Evolutionary conservation across 2,329 filamentous ascomycete genomes (phyloP).

Genomic region (Fusarium goolgardi): DNA sequence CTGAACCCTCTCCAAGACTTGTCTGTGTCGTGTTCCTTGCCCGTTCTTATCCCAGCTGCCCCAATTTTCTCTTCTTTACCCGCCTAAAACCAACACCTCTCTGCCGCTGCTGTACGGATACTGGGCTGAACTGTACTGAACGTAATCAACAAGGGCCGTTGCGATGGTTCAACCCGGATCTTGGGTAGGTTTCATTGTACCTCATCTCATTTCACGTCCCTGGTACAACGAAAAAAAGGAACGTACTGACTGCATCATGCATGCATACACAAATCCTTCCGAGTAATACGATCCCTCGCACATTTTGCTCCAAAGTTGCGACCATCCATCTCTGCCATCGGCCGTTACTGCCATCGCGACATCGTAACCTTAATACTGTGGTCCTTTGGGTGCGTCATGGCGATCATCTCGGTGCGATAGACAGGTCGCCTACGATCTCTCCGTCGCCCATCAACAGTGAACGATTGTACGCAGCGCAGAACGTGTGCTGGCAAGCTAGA

Average conservation of each 20-base stretch:
- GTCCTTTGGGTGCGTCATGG: conserved; percentile 20
- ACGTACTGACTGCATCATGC: conserved; percentile 3
- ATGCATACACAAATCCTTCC: neutral
- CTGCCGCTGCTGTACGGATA: neutral
- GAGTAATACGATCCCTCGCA: neutral
- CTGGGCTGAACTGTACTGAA: neutral
- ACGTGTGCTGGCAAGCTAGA: neutral
- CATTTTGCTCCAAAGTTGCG: conserved; percentile 35
- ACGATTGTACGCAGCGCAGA: neutral
- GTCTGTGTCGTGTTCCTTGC: conserved; percentile 2
- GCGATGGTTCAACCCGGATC: conserved; percentile 34
- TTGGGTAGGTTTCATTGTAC: conserved; percentile 36
- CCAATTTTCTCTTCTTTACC: conserved; percentile 11
- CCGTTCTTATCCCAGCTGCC: neutral
- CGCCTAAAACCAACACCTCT: neutral
- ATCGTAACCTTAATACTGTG: conserved; percentile 3
- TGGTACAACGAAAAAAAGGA: conserved; percentile 21
- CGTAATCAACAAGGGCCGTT: conserved; percentile 15
- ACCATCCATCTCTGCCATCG: conserved; percentile 21
- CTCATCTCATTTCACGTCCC: conserved; percentile 40
- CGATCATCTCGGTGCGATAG: neutral
- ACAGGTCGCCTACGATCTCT: conserved; percentile 6
- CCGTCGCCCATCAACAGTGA: conserved; percentile 5
- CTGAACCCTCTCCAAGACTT: conserved; percentile 11
- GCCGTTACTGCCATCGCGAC: conserved; percentile 1